These are phyloP conservation scores for Rhododendron henanense DNA, from an alignment of 148 eudicot genomes.

Conservation along the genomic window DNA sequence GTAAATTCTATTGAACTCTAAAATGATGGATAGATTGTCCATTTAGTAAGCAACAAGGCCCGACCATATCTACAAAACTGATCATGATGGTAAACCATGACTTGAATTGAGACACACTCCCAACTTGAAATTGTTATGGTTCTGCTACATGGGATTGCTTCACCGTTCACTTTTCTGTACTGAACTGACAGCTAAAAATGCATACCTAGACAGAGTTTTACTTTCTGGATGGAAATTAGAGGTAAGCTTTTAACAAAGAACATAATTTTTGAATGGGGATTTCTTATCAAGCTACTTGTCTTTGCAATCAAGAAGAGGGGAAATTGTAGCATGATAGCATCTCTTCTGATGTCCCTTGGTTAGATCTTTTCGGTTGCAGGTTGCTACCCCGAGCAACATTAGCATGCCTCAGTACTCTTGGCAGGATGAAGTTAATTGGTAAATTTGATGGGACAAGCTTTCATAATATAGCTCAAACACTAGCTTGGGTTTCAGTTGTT, in stretches of 20 bases:
- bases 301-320: background rate
- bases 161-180: background rate
- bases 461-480: background rate
- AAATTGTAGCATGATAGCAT: background rate
- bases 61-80: background rate
- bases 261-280: background rate
- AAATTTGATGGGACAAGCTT: background rate
- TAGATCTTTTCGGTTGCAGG: background rate
- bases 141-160: background rate
- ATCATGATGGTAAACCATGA: background rate
- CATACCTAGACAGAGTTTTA: background rate
- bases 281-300: background rate
- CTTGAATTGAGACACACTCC: background rate
- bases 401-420: background rate
- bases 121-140: background rate
- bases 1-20: background rate
- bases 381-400: background rate
- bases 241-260: background rate
- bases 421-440: background rate
- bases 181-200: background rate
- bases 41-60: background rate
- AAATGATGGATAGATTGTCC: background rate
- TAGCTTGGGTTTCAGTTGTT: background rate
- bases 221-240: background rate
- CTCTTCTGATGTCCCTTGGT: background rate